phyloP scores from a whole-genome alignment of 352 stramenopile species.

The Phytophthora rubi region DNA sequence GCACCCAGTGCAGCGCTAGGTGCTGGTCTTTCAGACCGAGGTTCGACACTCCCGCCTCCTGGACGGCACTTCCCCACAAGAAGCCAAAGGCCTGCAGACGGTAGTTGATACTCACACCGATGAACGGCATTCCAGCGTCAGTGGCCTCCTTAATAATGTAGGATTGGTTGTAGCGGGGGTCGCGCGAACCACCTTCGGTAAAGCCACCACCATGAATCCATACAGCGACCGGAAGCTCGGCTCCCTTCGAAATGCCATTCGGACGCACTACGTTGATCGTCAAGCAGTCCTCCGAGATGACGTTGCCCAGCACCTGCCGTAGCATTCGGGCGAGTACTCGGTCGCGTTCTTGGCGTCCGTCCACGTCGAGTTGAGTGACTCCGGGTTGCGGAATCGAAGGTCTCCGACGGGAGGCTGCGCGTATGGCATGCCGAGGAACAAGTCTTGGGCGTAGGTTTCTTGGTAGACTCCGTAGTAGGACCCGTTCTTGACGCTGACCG shows the following conservation, averaged over 20 bases:
- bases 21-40: conserved; percentile 87
- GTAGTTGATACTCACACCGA: conserved; percentile 52
- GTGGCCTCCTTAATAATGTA: conserved; percentile 35
- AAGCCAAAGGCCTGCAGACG: conserved; percentile 42
- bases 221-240: conserved; percentile 22
- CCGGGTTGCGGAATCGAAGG: conserved; percentile 20
- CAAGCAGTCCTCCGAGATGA: conserved; percentile 77
- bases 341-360: conserved; percentile 22
- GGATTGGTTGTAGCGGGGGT: conserved; percentile 42
- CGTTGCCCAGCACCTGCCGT: conserved; percentile 11
- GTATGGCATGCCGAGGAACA: conserved; percentile 35
- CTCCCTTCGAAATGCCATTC: conserved; percentile 21
- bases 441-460: conserved; percentile 20
- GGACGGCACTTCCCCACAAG: conserved; percentile 27
- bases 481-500: conserved; percentile 18
- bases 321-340: conserved; percentile 46
- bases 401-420: conserved; percentile 25
- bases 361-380: conserved; percentile 17
- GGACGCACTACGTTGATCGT: conserved; percentile 83
- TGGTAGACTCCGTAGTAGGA: conserved; percentile 19
- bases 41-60: conserved; percentile 68
- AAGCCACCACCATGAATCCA: conserved; percentile 38
- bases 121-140: conserved; percentile 30
- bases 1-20: conserved; percentile 71
- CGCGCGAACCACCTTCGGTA: conserved; percentile 26